Percentiles rank a stretch among this genome's conserved stretches.
phyloP scores from a whole-genome alignment of 2,329 filamentous ascomycete species.

The Colletotrichum lentis region DNA sequence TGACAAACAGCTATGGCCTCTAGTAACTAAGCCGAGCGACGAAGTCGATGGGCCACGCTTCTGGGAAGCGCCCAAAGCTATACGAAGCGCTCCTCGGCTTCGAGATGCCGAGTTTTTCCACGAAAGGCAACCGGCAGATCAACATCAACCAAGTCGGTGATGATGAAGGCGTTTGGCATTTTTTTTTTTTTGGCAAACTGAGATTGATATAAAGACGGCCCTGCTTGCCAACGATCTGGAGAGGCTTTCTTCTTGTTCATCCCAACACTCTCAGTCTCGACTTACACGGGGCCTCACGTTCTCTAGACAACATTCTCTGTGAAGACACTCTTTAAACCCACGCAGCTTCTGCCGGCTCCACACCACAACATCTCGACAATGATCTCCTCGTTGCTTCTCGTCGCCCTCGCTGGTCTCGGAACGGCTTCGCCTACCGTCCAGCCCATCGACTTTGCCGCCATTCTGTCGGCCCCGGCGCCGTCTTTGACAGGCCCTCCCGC shows the following conservation, averaged over 20 bases:
- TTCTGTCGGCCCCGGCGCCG: constrained; percentile 6
- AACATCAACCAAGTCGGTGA: neutral
- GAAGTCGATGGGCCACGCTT: neutral
- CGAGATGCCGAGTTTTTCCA: constrained; percentile 12
- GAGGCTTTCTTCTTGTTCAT: neutral
- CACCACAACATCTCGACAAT: constrained; percentile 2
- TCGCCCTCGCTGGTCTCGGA: constrained; percentile 25
- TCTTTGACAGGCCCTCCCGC: constrained; percentile 20
- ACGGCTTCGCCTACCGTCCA: constrained; percentile 19
- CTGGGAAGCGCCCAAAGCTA: constrained; percentile 7
- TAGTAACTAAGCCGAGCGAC: constrained; percentile 6
- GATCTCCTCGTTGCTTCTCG: constrained; percentile 12
- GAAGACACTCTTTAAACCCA: neutral
- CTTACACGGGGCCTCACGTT: neutral
- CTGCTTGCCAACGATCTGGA: neutral
- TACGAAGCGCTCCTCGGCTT: constrained; percentile 26
- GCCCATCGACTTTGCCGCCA: constrained; percentile 21
- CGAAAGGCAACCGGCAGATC: neutral
- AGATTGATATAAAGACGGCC: constrained; percentile 7
- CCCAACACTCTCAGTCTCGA: constrained; percentile 21
- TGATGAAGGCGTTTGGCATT: neutral
- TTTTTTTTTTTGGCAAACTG: too few species aligned
- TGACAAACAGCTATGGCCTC: constrained; percentile 20
- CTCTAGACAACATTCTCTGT: neutral
- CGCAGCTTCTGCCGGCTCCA: neutral